These are phyloP conservation scores for Inosperma sp. DNA, from an alignment of 768 basidiomycete genomes.

Conservation along the genomic window DNA sequence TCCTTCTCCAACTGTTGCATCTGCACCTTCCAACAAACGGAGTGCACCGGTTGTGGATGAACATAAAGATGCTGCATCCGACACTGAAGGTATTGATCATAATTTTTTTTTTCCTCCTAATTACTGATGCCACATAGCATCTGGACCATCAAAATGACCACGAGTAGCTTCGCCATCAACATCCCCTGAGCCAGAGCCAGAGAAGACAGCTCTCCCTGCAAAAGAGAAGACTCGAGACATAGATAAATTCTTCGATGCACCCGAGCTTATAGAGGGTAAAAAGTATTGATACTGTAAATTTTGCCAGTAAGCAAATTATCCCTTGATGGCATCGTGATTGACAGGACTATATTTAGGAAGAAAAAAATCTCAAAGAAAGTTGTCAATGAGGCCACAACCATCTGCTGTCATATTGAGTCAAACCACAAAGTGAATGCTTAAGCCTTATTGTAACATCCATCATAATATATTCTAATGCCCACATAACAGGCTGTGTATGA, in stretches of 20 bases:
- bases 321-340: background rate
- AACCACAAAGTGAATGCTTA: constrained; percentile 2
- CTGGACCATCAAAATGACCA: background rate
- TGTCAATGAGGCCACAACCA: constrained; percentile 3
- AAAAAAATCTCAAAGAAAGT: constrained; percentile 10
- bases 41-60: background rate
- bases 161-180: background rate
- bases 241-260: constrained; percentile 1
- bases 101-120: background rate
- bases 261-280: background rate
- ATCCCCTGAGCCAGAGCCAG: background rate
- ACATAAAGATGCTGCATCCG: background rate
- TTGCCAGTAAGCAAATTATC: background rate
- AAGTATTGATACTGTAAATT: background rate
- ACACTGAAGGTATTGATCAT: background rate
- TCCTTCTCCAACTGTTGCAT: background rate
- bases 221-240: background rate
- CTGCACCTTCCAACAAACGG: background rate
- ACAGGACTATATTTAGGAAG: background rate
- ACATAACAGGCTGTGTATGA: constrained; percentile 3
- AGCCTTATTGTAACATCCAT: background rate
- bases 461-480: background rate
- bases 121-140: background rate
- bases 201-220: background rate
- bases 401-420: constrained; percentile 8